phyloP scores from a whole-genome alignment of 352 stramenopile species.

The Phytopythium montanum region DNA sequence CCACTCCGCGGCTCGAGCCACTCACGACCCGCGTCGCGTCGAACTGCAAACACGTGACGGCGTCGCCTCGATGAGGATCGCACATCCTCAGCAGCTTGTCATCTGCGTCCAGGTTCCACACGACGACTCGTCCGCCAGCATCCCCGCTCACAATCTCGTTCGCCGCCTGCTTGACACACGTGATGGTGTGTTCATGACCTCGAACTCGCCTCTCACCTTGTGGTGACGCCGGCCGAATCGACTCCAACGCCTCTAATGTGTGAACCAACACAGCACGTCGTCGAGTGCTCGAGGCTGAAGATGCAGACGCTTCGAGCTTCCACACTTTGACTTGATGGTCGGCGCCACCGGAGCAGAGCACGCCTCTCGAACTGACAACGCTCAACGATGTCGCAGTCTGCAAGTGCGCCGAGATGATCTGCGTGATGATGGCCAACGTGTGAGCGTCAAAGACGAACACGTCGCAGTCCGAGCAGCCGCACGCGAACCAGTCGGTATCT shows the following conservation, averaged over 20 bases:
- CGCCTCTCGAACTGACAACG: constrained; percentile 38
- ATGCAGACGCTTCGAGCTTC: constrained; percentile 28
- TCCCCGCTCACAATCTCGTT: constrained; percentile 80
- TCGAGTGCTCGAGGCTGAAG: constrained; percentile 14
- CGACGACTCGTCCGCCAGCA: constrained; percentile 44
- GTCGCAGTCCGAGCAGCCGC: constrained; percentile 62
- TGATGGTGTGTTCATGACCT: constrained; percentile 49
- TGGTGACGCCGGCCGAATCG: not conserved
- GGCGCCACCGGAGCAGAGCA: constrained; percentile 47
- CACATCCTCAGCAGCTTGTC: constrained; percentile 62
- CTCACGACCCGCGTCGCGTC: constrained; percentile 75
- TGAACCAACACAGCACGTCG: constrained; percentile 29
- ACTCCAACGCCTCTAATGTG: constrained; percentile 35
- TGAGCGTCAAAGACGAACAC: constrained; percentile 62
- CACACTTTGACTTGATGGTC: constrained; percentile 71
- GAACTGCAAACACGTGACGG: constrained; percentile 69
- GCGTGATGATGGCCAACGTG: constrained; percentile 37
- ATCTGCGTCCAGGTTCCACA: constrained; percentile 71
- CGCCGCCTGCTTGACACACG: constrained; percentile 49
- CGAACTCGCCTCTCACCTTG: constrained; percentile 41
- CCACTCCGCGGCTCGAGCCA: constrained; percentile 37
- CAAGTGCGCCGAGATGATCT: constrained; percentile 49
- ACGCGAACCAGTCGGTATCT: constrained; percentile 48
- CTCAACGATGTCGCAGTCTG: constrained; percentile 43
- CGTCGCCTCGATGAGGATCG: constrained; percentile 38